Evolutionary conservation across 1,284 basidiomycete genomes (phyloP), one percentile per base, ranked within the genome.

Genomic region (Microbotryum silenes-acaulis): DNA sequence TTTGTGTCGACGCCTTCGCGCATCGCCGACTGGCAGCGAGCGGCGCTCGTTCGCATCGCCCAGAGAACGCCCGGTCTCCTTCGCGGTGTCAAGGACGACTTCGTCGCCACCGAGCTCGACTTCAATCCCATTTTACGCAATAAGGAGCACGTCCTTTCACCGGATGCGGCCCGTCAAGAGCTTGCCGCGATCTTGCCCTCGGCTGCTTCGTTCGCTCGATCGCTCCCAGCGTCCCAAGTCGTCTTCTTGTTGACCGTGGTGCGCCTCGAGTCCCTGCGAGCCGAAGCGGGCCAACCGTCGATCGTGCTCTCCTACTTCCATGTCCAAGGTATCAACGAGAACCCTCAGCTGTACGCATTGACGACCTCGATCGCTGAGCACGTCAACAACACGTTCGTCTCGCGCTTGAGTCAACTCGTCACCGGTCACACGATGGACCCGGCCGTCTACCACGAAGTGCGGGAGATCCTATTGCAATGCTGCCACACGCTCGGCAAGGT

Each of bases 181-280:
- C 71, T 78, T 21, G 69, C 72, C 10, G 56, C 64, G 18, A 63
- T 86, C 65, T 83, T 97, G 47, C 82, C 88, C 1, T 77, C 84
- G 37, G 85, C 87, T 49, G 75, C 82, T 5, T 79, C 83, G 59
- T 90, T 93, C 62, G 83, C 91, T 61, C 83, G 87, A 14, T 82
- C 81, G 61, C 80, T 97, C 59, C 83, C 86, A 9, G 82, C 88
- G 12, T 87, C 89, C 1, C 91, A 96, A 74, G 81, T 91, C 55
- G 86, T 94, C 27, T 90, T 98, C 73, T 78, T 97, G 54, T 77
- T 91, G 54, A 85, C 88, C 1, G 88, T 96, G 79, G 86, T 91
- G 72, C 88, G 93, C 66, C 81, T 97, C 61, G 96, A 98, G 75
- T 83, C 83, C 65, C 85, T 92, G 79, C 85, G 94, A 45, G 88